Percentiles rank a stretch among this genome's conserved stretches.
Evolutionary conservation across 148 eudicot genomes (phyloP).

Genomic region (Fagopyrum homotropicum): DNA sequence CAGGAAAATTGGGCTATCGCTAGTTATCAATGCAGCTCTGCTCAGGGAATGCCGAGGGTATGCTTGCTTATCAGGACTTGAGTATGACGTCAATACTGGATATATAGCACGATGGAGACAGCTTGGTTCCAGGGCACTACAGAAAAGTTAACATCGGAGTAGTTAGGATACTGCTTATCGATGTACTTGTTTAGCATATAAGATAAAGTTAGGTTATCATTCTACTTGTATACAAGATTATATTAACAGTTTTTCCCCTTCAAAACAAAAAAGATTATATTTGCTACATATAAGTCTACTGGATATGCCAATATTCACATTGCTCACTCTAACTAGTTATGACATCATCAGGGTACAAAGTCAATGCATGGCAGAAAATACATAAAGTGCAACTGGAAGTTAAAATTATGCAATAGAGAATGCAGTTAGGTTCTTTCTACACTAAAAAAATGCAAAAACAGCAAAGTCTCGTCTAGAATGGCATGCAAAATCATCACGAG

Average conservation of each 20-base stretch:
- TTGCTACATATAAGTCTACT: neutral
- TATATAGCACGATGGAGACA: slow-evolving; percentile 88
- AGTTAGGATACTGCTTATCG: too few relatives aligned
- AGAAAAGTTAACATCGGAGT: slow-evolving; percentile 19
- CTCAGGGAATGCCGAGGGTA: slow-evolving; percentile 98
- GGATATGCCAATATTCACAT: neutral
- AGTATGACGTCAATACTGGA: slow-evolving; percentile 74
- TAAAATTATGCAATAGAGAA: neutral
- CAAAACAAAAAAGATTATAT: too few relatives aligned
- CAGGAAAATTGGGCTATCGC: slow-evolving; percentile 94
- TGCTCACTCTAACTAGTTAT: neutral
- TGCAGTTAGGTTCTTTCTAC: neutral
- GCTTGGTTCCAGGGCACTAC: slow-evolving; percentile 96
- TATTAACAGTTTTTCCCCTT: neutral
- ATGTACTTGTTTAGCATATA: too few relatives aligned
- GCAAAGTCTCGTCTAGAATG: neutral
- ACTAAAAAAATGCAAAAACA: neutral
- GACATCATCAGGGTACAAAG: neutral
- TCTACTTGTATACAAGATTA: neutral
- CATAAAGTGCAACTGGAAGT: neutral
- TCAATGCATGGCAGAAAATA: slow-evolving; percentile 2
- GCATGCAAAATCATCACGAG: neutral
- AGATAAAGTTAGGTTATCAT: neutral
- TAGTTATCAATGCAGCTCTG: slow-evolving; percentile 91
- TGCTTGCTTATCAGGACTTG: slow-evolving; percentile 81